Evolutionary conservation across 2,329 filamentous ascomycete genomes (phyloP).

Genomic region (Fusarium goolgardi): DNA sequence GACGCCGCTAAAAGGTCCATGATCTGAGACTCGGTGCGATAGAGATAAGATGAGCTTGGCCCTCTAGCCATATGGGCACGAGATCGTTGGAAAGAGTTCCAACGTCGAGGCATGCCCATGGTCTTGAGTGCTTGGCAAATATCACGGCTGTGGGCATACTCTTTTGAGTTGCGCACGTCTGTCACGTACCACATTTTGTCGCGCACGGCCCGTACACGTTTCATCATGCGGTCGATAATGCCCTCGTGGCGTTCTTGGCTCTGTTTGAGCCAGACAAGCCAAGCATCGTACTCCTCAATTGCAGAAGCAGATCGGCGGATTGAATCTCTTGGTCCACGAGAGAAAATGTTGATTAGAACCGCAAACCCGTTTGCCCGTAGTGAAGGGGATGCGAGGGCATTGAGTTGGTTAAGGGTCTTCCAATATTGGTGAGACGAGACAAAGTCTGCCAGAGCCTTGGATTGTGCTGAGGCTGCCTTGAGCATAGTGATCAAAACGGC

Average conservation of each 20-base stretch:
- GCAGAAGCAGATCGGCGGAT: conserved; percentile 76
- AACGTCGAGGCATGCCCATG: conserved; percentile 78
- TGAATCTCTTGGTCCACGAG: conserved; percentile 75
- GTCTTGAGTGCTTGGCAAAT: conserved; percentile 89
- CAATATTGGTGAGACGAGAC: conserved; percentile 87
- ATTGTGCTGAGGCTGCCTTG: conserved; percentile 79
- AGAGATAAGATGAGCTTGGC: conserved; percentile 71
- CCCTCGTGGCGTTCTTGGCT: conserved; percentile 82
- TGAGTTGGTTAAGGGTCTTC: conserved; percentile 81
- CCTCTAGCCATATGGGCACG: conserved; percentile 61
- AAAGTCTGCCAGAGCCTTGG: conserved; percentile 83
- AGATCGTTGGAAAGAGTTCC: conserved; percentile 63
- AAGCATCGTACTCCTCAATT: conserved; percentile 82
- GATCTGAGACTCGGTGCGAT: conserved; percentile 85
- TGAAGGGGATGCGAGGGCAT: conserved; percentile 68
- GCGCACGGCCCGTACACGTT: conserved; percentile 77
- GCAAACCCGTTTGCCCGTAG: conserved; percentile 76
- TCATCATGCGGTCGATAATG: conserved; percentile 79
- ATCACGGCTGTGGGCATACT: conserved; percentile 87
- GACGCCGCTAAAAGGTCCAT: conserved; percentile 87
- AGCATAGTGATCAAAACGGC: conserved; percentile 77
- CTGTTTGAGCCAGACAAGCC: conserved; percentile 86
- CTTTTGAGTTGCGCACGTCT: conserved; percentile 88
- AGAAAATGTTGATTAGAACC: conserved; percentile 78
- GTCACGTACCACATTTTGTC: conserved; percentile 99